Evolutionary conservation across 139 green algal species (phyloP).

Genomic region (Micractinium sp.): DNA sequence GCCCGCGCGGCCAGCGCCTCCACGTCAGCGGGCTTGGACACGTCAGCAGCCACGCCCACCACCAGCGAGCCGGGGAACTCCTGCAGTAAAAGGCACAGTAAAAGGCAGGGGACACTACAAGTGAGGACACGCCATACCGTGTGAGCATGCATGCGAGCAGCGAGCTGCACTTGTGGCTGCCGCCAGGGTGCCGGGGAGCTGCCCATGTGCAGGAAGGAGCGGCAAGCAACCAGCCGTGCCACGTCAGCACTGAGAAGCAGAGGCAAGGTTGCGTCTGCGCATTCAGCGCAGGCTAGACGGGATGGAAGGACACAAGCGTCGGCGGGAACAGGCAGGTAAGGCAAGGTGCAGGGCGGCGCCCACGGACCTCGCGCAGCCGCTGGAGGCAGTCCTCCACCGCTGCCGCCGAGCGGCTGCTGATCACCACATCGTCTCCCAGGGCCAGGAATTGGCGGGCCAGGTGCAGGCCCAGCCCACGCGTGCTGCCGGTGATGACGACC

Average conservation of each 20-base stretch:
- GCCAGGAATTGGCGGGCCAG: conserved; percentile 68
- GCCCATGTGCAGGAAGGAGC: no score
- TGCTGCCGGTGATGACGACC: conserved; percentile 55
- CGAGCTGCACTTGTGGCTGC: no score
- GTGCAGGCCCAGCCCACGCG: conserved; percentile 56
- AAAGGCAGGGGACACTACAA: no score
- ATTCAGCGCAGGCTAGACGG: neutral
- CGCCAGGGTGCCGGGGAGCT: no score
- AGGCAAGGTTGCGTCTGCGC: no score
- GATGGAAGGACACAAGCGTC: neutral
- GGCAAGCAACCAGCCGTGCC: no score
- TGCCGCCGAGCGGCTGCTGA: conserved; percentile 45
- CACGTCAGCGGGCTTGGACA: conserved; percentile 49
- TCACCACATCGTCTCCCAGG: conserved; percentile 64
- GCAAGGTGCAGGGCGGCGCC: neutral
- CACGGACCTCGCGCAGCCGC: neutral
- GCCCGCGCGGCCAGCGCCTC: conserved; percentile 51
- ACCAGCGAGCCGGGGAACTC: conserved; percentile 41
- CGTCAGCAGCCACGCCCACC: conserved; percentile 45
- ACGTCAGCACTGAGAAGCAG: no score
- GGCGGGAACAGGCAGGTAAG: no score
- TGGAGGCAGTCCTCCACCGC: conserved; percentile 32
- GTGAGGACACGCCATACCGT: no score
- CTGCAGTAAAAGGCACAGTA: no score
- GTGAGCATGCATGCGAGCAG: no score